Evolutionary conservation across 495 filamentous ascomycete species (phyloP).

Genomic region (Trichodelitschia bisporula): DNA sequence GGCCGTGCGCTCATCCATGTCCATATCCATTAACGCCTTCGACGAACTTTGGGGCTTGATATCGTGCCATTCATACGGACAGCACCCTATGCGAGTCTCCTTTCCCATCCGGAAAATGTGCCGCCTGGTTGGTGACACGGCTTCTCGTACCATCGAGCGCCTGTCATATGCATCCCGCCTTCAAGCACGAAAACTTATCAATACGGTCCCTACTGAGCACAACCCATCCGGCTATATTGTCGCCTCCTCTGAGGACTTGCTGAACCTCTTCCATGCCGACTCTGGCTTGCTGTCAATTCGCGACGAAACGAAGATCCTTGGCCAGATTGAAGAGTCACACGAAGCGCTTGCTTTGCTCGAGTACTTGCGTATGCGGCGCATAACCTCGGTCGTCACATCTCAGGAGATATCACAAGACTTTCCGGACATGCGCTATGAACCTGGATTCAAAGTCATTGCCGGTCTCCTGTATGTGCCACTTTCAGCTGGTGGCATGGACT

Average conservation of each 20-base stretch:
- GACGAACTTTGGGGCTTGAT: slow-evolving; percentile 76
- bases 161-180: slow-evolving; percentile 68
- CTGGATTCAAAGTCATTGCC: slow-evolving; percentile 57
- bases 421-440: slow-evolving; percentile 54
- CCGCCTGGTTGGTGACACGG: slow-evolving; percentile 66
- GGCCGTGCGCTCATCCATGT: slow-evolving; percentile 80
- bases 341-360: slow-evolving; percentile 72
- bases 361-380: slow-evolving; percentile 51
- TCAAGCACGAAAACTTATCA: slow-evolving; percentile 61
- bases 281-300: slow-evolving; percentile 68
- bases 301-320: slow-evolving; percentile 72
- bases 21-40: slow-evolving; percentile 75
- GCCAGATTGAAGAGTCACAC: slow-evolving; percentile 47
- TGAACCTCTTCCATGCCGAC: slow-evolving; percentile 73
- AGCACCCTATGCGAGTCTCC: slow-evolving; percentile 60
- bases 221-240: slow-evolving; percentile 87
- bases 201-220: slow-evolving; percentile 47
- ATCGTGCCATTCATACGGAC: slow-evolving; percentile 62
- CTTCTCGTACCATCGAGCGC: slow-evolving; percentile 72
- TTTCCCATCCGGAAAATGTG: slow-evolving; percentile 92
- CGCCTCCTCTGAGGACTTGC: slow-evolving; percentile 66
- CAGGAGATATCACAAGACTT: slow-evolving; percentile 63
- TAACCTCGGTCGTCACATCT: slow-evolving; percentile 55
- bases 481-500: slow-evolving; percentile 51
- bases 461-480: slow-evolving; percentile 69